A percentile compares a stretch with the other conserved stretches of the same genome.
Conservation (phyloP, 2,329 filamentous ascomycete species). For the Scedosporium minutisporum region DNA sequence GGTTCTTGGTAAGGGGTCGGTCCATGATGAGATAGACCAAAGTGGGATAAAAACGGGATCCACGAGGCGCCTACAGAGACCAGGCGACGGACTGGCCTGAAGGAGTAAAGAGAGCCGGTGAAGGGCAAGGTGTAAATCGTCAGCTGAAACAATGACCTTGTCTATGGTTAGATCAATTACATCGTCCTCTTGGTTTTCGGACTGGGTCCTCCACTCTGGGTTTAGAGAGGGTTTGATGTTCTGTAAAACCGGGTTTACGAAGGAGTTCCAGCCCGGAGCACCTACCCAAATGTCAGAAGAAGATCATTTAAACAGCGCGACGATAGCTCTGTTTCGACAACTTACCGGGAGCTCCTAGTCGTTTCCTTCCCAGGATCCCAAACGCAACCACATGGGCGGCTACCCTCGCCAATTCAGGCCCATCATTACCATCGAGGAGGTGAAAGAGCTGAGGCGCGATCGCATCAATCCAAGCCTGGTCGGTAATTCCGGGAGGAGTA, state of each 20-base stretch:
- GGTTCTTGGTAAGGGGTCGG: conserved; percentile 19
- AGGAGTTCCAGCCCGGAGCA: conserved; percentile 50
- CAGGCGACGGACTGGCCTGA: conserved; percentile 56
- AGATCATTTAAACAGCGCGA: background rate
- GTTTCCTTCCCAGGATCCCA: conserved; percentile 55
- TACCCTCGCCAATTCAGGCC: conserved; percentile 46
- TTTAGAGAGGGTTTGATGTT: conserved; percentile 35
- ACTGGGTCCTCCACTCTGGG: background rate
- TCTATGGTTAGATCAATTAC: conserved; percentile 36
- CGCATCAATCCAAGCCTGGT: conserved; percentile 49
- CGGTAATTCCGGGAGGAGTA: conserved; percentile 42
- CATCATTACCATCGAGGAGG: conserved; percentile 52
- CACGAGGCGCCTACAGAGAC: conserved; percentile 52
- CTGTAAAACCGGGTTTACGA: conserved; percentile 48
- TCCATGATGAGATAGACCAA: conserved; percentile 52
- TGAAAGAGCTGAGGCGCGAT: conserved; percentile 51
- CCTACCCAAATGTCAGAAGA: conserved; percentile 21
- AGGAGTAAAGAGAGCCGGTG: conserved; percentile 45
- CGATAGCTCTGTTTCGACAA: background rate
- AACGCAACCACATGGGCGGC: conserved; percentile 55
- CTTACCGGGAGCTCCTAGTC: conserved; percentile 52
- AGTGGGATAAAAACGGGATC: conserved; percentile 49
- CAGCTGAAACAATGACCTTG: conserved; percentile 33
- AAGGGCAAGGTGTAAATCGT: conserved; percentile 40
- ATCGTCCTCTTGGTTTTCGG: conserved; percentile 21